Conservation (phyloP, 2,329 filamentous ascomycete genomes). For the Fusarium penzigii region DNA sequence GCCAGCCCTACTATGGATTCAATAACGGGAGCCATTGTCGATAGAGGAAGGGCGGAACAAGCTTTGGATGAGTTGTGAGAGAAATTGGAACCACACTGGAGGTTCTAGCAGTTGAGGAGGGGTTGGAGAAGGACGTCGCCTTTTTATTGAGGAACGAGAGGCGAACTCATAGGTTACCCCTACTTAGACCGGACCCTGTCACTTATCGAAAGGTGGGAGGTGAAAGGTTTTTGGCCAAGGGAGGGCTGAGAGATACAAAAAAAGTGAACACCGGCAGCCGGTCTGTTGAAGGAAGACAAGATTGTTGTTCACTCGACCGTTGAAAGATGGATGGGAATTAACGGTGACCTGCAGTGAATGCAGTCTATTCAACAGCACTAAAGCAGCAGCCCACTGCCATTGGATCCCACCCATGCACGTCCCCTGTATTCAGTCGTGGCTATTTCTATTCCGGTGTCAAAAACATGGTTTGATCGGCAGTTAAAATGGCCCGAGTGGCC, state of each 20-base stretch:
- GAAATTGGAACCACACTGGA: neutral
- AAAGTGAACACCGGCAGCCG: neutral
- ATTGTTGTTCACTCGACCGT: neutral
- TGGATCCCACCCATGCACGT: neutral
- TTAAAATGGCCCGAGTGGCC: neutral
- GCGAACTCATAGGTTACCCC: neutral
- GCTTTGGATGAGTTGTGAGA: neutral
- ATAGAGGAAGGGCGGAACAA: neutral
- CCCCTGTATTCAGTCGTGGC: neutral
- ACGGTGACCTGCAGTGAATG: too few relatives aligned
- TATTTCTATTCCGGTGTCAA: neutral
- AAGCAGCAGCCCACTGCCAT: neutral
- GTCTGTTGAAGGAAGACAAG: neutral
- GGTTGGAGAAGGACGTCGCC: neutral
- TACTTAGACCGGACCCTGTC: neutral
- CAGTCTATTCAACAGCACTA: neutral
- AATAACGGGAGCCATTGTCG: slow-evolving; percentile 8
- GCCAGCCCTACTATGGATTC: slow-evolving; percentile 25
- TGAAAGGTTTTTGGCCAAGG: neutral
- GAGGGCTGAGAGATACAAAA: neutral
- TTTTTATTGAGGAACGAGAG: neutral
- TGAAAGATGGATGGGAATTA: too few relatives aligned
- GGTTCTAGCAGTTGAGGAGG: neutral
- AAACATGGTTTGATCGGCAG: neutral
- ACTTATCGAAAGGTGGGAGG: neutral